Conservation (phyloP, 768 basidiomycete genomes). For the Lanmaoa rubissima region DNA sequence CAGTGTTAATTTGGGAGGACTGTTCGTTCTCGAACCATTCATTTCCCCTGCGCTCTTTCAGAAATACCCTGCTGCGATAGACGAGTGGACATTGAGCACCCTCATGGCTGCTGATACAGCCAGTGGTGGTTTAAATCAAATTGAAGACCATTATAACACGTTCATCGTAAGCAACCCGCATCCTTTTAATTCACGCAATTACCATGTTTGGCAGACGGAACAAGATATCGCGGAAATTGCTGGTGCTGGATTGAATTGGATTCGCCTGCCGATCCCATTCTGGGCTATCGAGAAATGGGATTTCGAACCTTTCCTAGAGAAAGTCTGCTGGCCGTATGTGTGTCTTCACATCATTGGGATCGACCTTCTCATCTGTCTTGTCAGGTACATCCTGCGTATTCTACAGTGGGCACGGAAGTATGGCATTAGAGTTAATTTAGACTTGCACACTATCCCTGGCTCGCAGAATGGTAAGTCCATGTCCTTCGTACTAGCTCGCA, state of each 20-base stretch:
- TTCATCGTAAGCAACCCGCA: conserved; percentile 62
- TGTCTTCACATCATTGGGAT: not conserved
- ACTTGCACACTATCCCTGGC: conserved; percentile 78
- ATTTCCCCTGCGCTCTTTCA: conserved; percentile 65
- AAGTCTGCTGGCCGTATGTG: conserved; percentile 70
- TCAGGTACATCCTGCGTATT: conserved; percentile 69
- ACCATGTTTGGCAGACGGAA: conserved; percentile 58
- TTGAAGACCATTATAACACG: conserved; percentile 77
- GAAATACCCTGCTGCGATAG: conserved; percentile 51
- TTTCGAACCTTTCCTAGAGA: conserved; percentile 74
- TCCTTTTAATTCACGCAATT: not conserved
- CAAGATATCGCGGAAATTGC: conserved; percentile 89
- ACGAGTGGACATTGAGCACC: conserved; percentile 67
- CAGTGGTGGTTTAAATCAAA: conserved; percentile 58
- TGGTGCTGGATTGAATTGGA: conserved; percentile 82
- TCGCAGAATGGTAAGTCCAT: conserved; percentile 61
- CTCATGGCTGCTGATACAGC: conserved; percentile 66
- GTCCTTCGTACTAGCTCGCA: not conserved
- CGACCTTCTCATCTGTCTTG: not conserved
- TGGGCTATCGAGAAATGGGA: conserved; percentile 82
- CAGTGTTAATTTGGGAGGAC: conserved; percentile 71
- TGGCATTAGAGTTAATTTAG: conserved; percentile 79
- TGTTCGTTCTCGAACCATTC: conserved; percentile 78
- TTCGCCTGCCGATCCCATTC: conserved; percentile 77
- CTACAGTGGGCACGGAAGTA: conserved; percentile 88